Conservation (phyloP, 1,284 basidiomycete species). For the Gomphus bonarii region DNA sequence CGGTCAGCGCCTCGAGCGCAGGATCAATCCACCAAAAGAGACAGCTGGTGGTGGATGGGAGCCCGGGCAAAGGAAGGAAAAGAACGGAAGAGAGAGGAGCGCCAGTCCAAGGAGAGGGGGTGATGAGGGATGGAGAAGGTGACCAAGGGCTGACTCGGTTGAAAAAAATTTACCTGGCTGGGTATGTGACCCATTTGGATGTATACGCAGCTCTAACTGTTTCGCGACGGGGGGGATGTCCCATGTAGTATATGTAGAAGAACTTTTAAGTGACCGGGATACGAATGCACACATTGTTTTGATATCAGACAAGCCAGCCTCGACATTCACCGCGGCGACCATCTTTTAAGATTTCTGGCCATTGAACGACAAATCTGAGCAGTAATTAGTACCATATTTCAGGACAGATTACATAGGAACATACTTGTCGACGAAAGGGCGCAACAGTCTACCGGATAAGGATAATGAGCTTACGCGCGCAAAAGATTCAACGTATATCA, state of each 20-base stretch:
- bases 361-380: conserved; percentile 76
- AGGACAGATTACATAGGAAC: conserved; percentile 16
- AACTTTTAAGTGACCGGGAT: not conserved
- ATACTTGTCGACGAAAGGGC: conserved; percentile 74
- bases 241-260: not conserved
- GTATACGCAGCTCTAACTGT: not conserved
- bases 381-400: not conserved
- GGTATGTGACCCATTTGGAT: not conserved
- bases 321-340: conserved; percentile 36
- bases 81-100: conserved; percentile 53
- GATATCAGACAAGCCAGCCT: conserved; percentile 53
- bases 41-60: conserved; percentile 70
- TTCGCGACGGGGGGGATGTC: not conserved
- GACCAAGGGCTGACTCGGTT: not conserved
- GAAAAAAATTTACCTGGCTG: not conserved
- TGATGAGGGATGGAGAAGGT: conserved; percentile 56
- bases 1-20: conserved; percentile 77
- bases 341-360: conserved; percentile 50
- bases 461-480: conserved; percentile 81
- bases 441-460: conserved; percentile 76
- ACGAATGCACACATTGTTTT: not conserved
- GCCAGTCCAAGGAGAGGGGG: conserved; percentile 57
- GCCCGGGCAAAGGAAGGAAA: conserved; percentile 43
- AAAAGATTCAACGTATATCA: conserved; percentile 93
- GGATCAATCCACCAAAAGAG: conserved; percentile 53